phyloP scores from a whole-genome alignment of 305 asterid genomes.

The Fraxinus ornus region DNA sequence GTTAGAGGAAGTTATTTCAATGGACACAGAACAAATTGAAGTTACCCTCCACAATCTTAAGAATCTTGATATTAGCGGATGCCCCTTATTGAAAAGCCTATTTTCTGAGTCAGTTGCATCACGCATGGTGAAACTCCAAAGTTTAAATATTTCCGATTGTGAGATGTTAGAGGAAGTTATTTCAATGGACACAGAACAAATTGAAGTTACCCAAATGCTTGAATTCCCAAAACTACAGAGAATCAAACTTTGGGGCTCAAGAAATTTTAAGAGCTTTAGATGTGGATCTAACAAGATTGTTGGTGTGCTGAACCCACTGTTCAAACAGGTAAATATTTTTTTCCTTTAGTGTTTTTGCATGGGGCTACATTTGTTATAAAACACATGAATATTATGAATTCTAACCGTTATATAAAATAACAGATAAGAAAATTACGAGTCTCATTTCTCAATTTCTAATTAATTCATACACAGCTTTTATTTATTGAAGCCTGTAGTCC shows the following conservation, averaged over 20 bases:
- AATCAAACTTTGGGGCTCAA: accelerated
- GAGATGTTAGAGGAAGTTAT: not conserved
- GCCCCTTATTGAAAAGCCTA: not conserved
- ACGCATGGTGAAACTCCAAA: slow-evolving; percentile 1
- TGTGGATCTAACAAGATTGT: not conserved
- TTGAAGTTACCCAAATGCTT: not conserved
- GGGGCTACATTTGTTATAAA: not conserved
- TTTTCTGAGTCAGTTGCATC: not conserved
- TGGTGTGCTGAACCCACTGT: not conserved
- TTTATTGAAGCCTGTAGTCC: not conserved
- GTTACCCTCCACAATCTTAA: not conserved
- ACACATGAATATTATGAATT: not conserved
- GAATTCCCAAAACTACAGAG: not conserved
- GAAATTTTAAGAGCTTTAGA: not conserved
- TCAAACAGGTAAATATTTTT: not conserved
- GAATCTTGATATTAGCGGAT: not conserved
- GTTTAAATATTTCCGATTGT: not conserved
- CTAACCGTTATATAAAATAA: too few relatives aligned
- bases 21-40: not conserved
- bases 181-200: not conserved
- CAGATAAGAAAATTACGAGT: not conserved
- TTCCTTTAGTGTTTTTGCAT: not conserved
- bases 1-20: slow-evolving; percentile 1
- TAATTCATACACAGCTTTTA: not conserved
- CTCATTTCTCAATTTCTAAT: not conserved